Conservation (phyloP, 192 early-diverging fungal species). For the Coemansia sp. region DNA sequence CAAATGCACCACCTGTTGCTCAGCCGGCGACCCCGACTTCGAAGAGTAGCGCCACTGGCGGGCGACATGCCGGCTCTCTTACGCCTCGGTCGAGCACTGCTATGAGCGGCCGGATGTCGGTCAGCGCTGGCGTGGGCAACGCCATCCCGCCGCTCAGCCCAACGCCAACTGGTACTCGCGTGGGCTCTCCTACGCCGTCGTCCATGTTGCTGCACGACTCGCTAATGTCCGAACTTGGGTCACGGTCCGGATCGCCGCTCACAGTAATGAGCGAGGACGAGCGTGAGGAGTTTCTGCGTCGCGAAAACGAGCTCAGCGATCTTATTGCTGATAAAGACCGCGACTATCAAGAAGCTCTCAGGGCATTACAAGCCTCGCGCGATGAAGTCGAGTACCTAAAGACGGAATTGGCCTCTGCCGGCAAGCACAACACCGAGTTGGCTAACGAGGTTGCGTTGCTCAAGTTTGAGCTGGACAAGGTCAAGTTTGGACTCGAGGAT, state of each 20-base stretch:
- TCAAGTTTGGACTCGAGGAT: slow-evolving; percentile 87
- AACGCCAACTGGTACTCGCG: slow-evolving; percentile 38
- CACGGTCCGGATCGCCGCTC: slow-evolving; percentile 69
- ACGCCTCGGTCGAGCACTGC: slow-evolving; percentile 38
- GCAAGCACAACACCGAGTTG: slow-evolving; percentile 73
- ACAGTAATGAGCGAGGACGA: slow-evolving; percentile 82
- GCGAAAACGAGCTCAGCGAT: slow-evolving; percentile 96
- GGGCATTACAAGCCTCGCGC: slow-evolving; percentile 61
- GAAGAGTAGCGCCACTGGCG: slow-evolving; percentile 24
- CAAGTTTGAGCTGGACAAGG: slow-evolving; percentile 83
- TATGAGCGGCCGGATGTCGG: slow-evolving; percentile 31
- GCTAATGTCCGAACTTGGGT: slow-evolving; percentile 48
- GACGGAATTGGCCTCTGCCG: slow-evolving; percentile 58
- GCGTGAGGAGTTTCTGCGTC: slow-evolving; percentile 88
- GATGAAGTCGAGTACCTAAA: slow-evolving; percentile 76
- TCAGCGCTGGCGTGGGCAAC: slow-evolving; percentile 48
- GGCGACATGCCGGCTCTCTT: slow-evolving; percentile 23
- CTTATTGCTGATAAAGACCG: slow-evolving; percentile 89
- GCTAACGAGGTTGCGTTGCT: slow-evolving; percentile 71
- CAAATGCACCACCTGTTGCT: slow-evolving; percentile 14
- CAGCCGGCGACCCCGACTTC: slow-evolving; percentile 26
- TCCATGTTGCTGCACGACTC: slow-evolving; percentile 47
- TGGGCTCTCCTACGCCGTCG: slow-evolving; percentile 47
- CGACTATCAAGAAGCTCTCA: slow-evolving; percentile 67
- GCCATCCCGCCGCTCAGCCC: slow-evolving; percentile 37